Base-by-base conservation (phyloP, 2,329 filamentous ascomycete species). In the Diplodia intermedia region DNA sequence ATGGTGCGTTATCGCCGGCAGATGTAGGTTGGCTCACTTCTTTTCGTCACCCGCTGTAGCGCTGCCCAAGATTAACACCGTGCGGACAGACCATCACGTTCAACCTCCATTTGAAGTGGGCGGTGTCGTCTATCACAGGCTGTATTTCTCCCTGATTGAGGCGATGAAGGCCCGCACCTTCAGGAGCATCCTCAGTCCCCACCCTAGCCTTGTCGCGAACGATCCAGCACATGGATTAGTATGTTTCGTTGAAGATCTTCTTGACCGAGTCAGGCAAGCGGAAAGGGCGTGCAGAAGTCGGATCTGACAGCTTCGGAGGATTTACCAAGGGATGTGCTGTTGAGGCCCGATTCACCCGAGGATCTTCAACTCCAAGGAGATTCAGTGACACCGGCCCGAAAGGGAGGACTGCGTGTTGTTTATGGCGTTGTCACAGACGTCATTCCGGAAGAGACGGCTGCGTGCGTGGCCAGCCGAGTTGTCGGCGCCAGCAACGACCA, bases 191-290 rank as follows among this genome's bases (percentile, higher is more conserved):
- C 36, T 20, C 20, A 8, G 23, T 62, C 15, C 50, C 57, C 15
- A 20, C n/a, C 38, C 11, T 26, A 31, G n/a, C 56, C 26, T 47
- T 60, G 36, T 31, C 56, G 43, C 56, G 20, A 38, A 29, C 36
- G 33, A 60, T 47, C 55, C 15, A 26, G 31, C 57, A 50, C 8
- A 57, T 14, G 33, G 12, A 40, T 26, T 57, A 26, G 31, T 14
- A 57, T 15, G 14, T 47, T 36, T 47, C 36, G 56, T 18, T 47
- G 38, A 61, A 31, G 57, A 62, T 62, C 57, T 50, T 50, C 57
- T 43, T 62, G 40, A 33, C 40, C 57, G 57, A 62, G 57, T 62
- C 57, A 62, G 57, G 26, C 57, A 62, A 49, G 40, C 40, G 40
- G 38, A 43, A 50, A 62, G 57, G 40, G 23, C 57, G 40, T 50